Evolutionary conservation across 2,329 filamentous ascomycete species (phyloP), one percentile per base, ranked within the genome.

Genomic region (Pestalotiopsis sp.): DNA sequence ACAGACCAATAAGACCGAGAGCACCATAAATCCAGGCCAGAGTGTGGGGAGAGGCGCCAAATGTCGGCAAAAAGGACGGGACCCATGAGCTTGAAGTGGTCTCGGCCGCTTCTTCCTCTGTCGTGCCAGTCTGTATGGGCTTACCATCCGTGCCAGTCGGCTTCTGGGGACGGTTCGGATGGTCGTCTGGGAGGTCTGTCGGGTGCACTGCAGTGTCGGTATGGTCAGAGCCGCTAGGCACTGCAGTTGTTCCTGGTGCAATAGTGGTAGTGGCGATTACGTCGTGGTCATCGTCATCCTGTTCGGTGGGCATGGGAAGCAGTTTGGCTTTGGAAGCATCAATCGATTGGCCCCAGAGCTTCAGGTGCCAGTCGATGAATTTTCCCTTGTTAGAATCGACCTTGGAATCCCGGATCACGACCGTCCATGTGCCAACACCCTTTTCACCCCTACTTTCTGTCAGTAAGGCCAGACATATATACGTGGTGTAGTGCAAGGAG

Each of bases 21-120:
- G 95, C 90, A 68, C 94, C 95, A 78, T 90, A 98, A 73, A 99
- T 97, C 96, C 96, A 99, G 70, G 93, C 88, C 78, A 97, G 94
- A 0, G 94, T 97, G 76, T 89, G 90, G 73, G 94, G 94, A 9
- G 92, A 95, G 49, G 95, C 92, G 66, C 94, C 94, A 75, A 98
- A 97, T 1, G 93, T 95, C 0, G 95, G 95, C 77, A 98, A 92
- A 84, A 92, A 93, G 7, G 92, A 95, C 1, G 95, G 94, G 20
- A 98, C 86, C 89, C 89, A 91, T 70, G 93, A 91, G 73, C 86
- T 86, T 52, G 82, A 82, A 23, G 80, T 77, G 9, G 78, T 76
- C 3, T 78, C 72, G 62, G 79, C 77, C 6, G 80, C 75, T 5
- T 78, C 73, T 56, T 79, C 77, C 9, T 80, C 75, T 4, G 78